These are phyloP conservation scores for Anethum foeniculum DNA, from an alignment of 140 eudicot species.

Conservation along the genomic window DNA sequence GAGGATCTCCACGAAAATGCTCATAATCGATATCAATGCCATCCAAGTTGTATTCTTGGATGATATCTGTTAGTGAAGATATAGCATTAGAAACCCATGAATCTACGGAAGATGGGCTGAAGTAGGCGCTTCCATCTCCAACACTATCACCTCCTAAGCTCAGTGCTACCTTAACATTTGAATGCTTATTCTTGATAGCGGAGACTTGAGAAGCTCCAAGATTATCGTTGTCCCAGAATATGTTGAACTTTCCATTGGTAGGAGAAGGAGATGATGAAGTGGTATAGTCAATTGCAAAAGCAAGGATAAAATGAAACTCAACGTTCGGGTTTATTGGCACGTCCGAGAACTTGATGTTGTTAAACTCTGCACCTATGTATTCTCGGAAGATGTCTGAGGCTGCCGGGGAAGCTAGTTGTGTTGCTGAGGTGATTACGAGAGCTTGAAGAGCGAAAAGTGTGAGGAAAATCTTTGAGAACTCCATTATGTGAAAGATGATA, in stretches of 20 bases:
- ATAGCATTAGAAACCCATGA: constrained; percentile 12
- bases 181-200: neutral
- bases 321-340: constrained; percentile 9
- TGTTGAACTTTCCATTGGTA: constrained; percentile 9
- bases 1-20: constrained; percentile 8
- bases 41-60: constrained; percentile 8
- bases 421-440: constrained; percentile 4
- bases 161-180: constrained; percentile 8
- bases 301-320: constrained; percentile 10
- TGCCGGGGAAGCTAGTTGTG: neutral
- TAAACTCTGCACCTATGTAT: constrained; percentile 16
- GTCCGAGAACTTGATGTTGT: neutral
- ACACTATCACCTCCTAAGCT: constrained; percentile 13
- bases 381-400: constrained; percentile 10
- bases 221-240: constrained; percentile 6
- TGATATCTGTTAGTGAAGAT: constrained; percentile 7
- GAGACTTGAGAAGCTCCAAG: constrained; percentile 10
- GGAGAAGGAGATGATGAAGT: constrained; percentile 14
- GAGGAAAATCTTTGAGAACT: constrained; percentile 5
- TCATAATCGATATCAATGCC: constrained; percentile 13
- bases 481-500: neutral
- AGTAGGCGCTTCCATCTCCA: constrained; percentile 10
- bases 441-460: constrained; percentile 6
- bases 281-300: constrained; percentile 10
- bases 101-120: neutral